Evolutionary conservation across 2,329 filamentous ascomycete species (phyloP).

Genomic region (Geoglossum cookeanum): DNA sequence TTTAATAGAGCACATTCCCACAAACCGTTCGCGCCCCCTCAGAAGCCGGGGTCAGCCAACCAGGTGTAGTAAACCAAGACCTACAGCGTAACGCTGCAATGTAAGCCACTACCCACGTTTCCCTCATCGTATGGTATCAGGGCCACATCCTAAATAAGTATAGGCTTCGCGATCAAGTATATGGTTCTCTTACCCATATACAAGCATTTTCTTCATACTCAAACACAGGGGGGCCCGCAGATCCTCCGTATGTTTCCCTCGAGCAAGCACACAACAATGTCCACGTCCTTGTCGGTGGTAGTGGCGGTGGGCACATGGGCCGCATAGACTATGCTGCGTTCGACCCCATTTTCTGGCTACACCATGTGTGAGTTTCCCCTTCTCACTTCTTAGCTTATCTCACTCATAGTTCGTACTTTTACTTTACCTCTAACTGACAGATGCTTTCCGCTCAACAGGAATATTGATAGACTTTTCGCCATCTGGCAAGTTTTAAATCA

Average conservation of each 20-base stretch:
- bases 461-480: not conserved
- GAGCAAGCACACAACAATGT: constrained; percentile 14
- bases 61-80: not conserved
- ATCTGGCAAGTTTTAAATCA: not conserved
- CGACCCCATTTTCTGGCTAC: constrained; percentile 15
- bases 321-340: constrained; percentile 13
- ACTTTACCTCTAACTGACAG: not conserved
- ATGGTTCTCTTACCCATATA: not conserved
- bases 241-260: constrained; percentile 6
- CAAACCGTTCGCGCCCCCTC: not conserved
- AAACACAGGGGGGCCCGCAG: not conserved
- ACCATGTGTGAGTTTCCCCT: constrained; percentile 3
- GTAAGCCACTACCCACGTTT: not conserved
- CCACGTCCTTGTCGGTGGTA: constrained; percentile 10
- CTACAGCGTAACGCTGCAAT: not conserved
- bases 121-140: not conserved
- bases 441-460: not conserved
- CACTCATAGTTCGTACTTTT: not conserved
- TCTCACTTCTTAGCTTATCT: not conserved
- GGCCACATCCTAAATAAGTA: not conserved
- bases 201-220: not conserved
- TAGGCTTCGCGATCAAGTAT: not conserved
- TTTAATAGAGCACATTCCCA: not conserved
- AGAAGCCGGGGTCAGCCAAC: not conserved
- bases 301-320: constrained; percentile 12